Evolutionary conservation across 106 monocot species (phyloP), one percentile per base, ranked within the genome.

Genomic region (Dendrobium huoshanense): DNA sequence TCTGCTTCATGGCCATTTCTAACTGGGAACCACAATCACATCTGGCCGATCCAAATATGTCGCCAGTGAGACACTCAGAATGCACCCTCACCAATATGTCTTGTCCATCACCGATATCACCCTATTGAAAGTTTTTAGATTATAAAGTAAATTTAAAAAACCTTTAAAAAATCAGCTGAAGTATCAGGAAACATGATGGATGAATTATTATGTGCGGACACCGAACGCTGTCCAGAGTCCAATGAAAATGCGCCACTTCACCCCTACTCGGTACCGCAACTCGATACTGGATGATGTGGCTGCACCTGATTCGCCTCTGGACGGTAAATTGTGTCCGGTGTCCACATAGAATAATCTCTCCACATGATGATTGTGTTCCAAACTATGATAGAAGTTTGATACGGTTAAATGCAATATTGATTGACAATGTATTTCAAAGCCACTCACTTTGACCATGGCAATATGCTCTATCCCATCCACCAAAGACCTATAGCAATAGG

Each of bases 381-480:
- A 61, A 61, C 4, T 61, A 51, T 51, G 51, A 51, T 1, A 51
- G n/a, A 61, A 61, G 8, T 61, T 22, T 61, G 19, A 22, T 8
- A 56, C 9, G 41, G 56, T 1, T 13, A 19, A 78, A 19, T 31
- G 9, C 59, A 76, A 27, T 27, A 48, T 37, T 44, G 65, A 79
- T 44, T 43, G 19, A 64, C 45, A 6, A 2, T 41, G 67, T 40
- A 54, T 31, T 73, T 24, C 7, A 31, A 15, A 41, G 56, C 43
- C 16, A 67, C 77, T 83, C 83, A 94, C 96, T 84, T 96, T 96
- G 15, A 94, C 94, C 92, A 96, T 94, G 11, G 96, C 96, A 81
- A 96, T 94, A 83, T 96, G 96, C 82, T 96, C 96, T 77, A 94
- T 96, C 54, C 96, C 94, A 85, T 96, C 96, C 58, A 96, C 84